phyloP scores from a whole-genome alignment of 495 filamentous ascomycete genomes.

The Clavariopsis aquatica region DNA sequence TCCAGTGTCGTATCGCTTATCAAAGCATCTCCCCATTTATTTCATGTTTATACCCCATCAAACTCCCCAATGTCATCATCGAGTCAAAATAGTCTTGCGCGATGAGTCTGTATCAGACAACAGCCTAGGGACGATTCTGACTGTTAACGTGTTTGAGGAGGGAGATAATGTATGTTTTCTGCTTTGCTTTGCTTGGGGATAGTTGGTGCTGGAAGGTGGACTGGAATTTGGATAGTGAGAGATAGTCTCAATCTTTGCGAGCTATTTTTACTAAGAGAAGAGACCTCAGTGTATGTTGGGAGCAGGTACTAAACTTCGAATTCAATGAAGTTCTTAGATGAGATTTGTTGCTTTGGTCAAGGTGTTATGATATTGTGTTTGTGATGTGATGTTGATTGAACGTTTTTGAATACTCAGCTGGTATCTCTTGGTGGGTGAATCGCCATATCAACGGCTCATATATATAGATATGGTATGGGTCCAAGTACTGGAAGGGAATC shows the following conservation, averaged over 20 bases:
- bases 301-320: no score
- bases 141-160: neutral
- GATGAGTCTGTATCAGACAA: neutral
- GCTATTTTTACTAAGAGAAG: neutral
- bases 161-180: neutral
- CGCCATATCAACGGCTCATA: no score
- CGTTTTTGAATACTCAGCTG: no score
- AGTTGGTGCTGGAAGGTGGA: neutral
- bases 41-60: neutral
- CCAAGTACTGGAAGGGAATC: no score
- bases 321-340: no score
- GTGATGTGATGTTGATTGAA: no score
- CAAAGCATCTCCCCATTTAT: neutral
- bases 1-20: neutral
- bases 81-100: neutral
- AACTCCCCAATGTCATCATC: neutral
- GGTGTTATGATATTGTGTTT: no score
- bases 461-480: no score
- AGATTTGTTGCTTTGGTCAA: no score
- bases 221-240: neutral
- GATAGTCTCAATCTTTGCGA: neutral
- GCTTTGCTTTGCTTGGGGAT: neutral
- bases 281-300: no score
- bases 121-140: neutral
- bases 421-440: neutral